phyloP scores from a whole-genome alignment of 495 filamentous ascomycete genomes.

The Letharia lupina region DNA sequence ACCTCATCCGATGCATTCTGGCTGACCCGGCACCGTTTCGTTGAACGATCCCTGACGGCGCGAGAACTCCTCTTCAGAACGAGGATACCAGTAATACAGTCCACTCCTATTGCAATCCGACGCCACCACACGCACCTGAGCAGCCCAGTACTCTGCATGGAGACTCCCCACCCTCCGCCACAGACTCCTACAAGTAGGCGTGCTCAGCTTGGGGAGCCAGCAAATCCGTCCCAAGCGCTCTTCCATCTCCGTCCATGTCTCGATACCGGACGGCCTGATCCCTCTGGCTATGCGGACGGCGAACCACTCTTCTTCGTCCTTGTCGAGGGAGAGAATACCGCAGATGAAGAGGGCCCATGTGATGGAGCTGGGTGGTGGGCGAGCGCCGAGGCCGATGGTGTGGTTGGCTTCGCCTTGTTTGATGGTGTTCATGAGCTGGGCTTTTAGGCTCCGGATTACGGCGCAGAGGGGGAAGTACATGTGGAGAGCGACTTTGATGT shows the following conservation, averaged over 20 bases:
- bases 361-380: not conserved
- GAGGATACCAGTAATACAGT: not conserved
- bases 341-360: slow-evolving; percentile 4
- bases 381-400: not conserved
- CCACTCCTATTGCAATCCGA: not conserved
- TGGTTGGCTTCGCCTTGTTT: not conserved
- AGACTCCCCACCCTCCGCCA: not conserved
- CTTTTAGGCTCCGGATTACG: not conserved
- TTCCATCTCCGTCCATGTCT: not conserved
- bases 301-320: slow-evolving; percentile 1
- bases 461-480: not conserved
- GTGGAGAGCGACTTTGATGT: slow-evolving; percentile 3
- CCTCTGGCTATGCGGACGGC: not conserved
- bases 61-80: not conserved
- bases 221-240: not conserved
- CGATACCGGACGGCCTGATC: not conserved
- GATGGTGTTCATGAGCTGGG: not conserved
- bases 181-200: not conserved
- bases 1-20: not conserved
- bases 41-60: not conserved
- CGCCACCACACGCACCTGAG: not conserved
- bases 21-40: not conserved
- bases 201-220: not conserved
- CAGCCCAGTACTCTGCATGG: not conserved
- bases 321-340: not conserved